These are phyloP conservation scores for Tylopilus sp. DNA, from an alignment of 768 basidiomycete species.

Conservation along the genomic window DNA sequence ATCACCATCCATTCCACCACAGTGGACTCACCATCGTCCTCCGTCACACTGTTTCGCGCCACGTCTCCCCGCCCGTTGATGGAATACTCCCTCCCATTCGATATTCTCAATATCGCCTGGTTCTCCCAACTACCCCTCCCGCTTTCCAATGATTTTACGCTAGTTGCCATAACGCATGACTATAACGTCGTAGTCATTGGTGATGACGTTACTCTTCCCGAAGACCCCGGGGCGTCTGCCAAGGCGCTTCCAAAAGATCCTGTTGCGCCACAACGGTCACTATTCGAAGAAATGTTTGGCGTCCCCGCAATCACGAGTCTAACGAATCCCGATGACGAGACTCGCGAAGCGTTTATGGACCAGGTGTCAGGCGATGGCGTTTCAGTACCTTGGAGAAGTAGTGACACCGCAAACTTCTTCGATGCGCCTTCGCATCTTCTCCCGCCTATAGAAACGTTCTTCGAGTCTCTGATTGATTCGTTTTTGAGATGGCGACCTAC, in stretches of 20 bases:
- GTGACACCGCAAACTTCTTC: slow-evolving; percentile 48
- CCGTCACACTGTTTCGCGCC: slow-evolving; percentile 47
- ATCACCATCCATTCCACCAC: slow-evolving; percentile 46
- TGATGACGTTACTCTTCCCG: slow-evolving; percentile 43
- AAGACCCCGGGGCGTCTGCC: slow-evolving; percentile 43
- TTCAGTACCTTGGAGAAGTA: slow-evolving; percentile 36
- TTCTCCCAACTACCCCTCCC: slow-evolving; percentile 35
- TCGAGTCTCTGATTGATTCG: slow-evolving; percentile 56
- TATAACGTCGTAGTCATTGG: slow-evolving; percentile 71
- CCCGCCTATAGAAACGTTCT: slow-evolving; percentile 70
- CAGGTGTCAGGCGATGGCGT: slow-evolving; percentile 13
- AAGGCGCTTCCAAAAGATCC: slow-evolving; percentile 33
- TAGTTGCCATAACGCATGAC: slow-evolving; percentile 66
- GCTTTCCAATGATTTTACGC: slow-evolving; percentile 40
- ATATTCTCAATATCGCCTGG: slow-evolving; percentile 48
- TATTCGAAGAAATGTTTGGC: slow-evolving; percentile 93
- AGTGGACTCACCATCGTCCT: slow-evolving; percentile 34
- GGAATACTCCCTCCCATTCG: slow-evolving; percentile 55
- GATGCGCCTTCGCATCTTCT: slow-evolving; percentile 72
- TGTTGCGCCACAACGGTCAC: slow-evolving; percentile 44
- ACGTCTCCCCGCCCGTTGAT: slow-evolving; percentile 44
- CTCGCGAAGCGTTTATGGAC: slow-evolving; percentile 9
- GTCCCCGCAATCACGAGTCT: slow-evolving; percentile 56
- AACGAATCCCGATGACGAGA: slow-evolving; percentile 19
- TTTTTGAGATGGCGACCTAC: slow-evolving; percentile 38